These are phyloP conservation scores for Xylariomycetidae sp. DNA, from an alignment of 2,329 filamentous ascomycete species.

Conservation along the genomic window DNA sequence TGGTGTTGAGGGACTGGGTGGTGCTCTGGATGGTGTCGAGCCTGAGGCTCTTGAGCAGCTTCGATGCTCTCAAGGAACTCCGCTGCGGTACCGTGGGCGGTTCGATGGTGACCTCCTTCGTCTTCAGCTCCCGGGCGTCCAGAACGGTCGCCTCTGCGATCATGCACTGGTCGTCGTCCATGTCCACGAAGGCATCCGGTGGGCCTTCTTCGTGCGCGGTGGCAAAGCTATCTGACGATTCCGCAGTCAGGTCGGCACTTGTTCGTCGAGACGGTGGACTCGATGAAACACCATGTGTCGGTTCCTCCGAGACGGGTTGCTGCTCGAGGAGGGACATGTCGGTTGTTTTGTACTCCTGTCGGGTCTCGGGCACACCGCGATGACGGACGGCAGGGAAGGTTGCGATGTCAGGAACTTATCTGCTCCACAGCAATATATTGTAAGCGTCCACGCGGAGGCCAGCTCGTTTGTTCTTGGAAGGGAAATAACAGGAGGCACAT, in stretches of 20 bases:
- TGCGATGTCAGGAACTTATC: constrained; percentile 4
- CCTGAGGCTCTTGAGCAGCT: constrained; percentile 36
- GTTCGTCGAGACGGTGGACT: constrained; percentile 4
- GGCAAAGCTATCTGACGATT: constrained; percentile 14
- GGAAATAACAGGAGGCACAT: too few species aligned
- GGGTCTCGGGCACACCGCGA: background rate
- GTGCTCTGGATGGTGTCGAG: constrained; percentile 26
- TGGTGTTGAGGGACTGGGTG: constrained; percentile 33
- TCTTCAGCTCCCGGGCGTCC: constrained; percentile 19
- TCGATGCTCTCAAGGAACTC: constrained; percentile 43
- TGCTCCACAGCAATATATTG: constrained; percentile 13
- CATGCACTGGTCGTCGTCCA: constrained; percentile 22
- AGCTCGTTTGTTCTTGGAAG: constrained; percentile 17
- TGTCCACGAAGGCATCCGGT: constrained; percentile 19
- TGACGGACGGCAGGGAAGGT: constrained; percentile 2
- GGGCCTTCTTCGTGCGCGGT: constrained; percentile 16
- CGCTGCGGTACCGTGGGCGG: constrained; percentile 44
- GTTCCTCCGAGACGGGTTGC: background rate
- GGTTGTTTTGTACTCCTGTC: background rate
- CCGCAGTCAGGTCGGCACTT: constrained; percentile 9
- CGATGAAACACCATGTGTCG: background rate
- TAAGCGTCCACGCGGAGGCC: constrained; percentile 14
- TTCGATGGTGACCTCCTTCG: constrained; percentile 18
- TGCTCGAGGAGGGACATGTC: constrained; percentile 1
- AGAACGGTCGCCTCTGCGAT: constrained; percentile 23